These are phyloP conservation scores for Reticulascus tulasneorum DNA, from an alignment of 2,329 filamentous ascomycete genomes.

Conservation along the genomic window DNA sequence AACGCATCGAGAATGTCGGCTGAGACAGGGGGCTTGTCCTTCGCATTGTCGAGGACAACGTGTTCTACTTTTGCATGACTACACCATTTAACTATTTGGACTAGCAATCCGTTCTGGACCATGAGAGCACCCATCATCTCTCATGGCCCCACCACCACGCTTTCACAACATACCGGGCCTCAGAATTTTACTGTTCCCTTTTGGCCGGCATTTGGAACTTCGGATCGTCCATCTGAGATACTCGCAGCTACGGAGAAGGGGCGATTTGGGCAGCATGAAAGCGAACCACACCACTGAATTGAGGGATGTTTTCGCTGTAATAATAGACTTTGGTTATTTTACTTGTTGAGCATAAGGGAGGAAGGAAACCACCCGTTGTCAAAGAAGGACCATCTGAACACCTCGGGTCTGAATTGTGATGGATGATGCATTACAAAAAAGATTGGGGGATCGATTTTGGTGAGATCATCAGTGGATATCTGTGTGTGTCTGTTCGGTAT, in stretches of 20 bases:
- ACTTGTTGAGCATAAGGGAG: constrained; percentile 13
- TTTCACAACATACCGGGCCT: too few relatives aligned
- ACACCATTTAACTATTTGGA: too few relatives aligned
- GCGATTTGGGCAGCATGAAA: constrained; percentile 6
- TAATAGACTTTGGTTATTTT: constrained; percentile 25
- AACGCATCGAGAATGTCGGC: constrained; percentile 6
- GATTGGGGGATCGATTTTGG: constrained; percentile 1
- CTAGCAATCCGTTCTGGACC: too few relatives aligned
- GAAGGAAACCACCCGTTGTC: constrained; percentile 1
- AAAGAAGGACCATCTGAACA: constrained; percentile 2
- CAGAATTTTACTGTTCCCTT: too few relatives aligned
- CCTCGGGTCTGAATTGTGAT: constrained; percentile 8
- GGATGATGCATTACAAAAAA: constrained; percentile 3
- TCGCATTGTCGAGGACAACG: too few relatives aligned
- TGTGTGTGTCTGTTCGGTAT: constrained; percentile 13
- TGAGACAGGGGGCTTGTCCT: too few relatives aligned
- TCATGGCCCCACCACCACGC: too few relatives aligned
- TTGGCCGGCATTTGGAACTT: too few relatives aligned
- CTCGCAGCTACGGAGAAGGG: constrained; percentile 7
- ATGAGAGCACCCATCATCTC: too few relatives aligned
- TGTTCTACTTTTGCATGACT: too few relatives aligned
- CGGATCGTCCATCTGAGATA: too few relatives aligned
- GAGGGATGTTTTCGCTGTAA: constrained; percentile 22
- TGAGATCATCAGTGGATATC: constrained; percentile 5
- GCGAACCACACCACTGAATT: constrained; percentile 12